A percentile compares a stretch with the other conserved stretches of the same genome.
phyloP scores from a whole-genome alignment of 2,329 filamentous ascomycete genomes.

The Periconia digitata region DNA sequence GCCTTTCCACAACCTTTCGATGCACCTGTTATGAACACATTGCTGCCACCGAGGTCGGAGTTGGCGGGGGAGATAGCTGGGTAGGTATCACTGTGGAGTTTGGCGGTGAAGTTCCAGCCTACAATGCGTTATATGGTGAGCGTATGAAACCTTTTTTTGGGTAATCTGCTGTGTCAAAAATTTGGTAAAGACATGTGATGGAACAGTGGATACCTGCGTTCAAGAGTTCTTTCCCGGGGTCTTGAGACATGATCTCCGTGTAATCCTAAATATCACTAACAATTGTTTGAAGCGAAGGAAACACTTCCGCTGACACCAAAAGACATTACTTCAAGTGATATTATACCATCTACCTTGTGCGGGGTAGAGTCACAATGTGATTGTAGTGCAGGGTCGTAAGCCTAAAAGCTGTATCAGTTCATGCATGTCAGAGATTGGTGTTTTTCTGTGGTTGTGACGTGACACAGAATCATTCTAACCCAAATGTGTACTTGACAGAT shows the following conservation, averaged over 20 bases:
- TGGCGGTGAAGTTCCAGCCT: constrained; percentile 14
- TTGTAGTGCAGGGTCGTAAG: too few species aligned
- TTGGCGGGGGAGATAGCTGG: constrained; percentile 50
- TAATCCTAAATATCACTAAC: too few species aligned
- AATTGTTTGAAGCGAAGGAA: too few species aligned
- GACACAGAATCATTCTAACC: too few species aligned
- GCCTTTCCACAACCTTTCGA: constrained; percentile 57
- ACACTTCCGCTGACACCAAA: too few species aligned
- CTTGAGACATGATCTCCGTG: constrained; percentile 17
- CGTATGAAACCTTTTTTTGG: neutral
- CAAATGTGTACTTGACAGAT: too few species aligned
- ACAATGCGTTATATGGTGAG: neutral
- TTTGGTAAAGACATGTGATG: neutral
- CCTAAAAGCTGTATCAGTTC: too few species aligned
- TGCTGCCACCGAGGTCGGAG: constrained; percentile 31
- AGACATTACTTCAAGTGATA: too few species aligned
- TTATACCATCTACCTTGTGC: too few species aligned
- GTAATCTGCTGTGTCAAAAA: neutral
- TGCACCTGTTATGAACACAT: constrained; percentile 58
- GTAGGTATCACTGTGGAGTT: constrained; percentile 54
- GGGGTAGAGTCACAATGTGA: too few species aligned
- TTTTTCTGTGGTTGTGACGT: too few species aligned
- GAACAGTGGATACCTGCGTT: constrained; percentile 3
- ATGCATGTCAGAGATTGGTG: too few species aligned
- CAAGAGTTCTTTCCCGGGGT: constrained; percentile 7